Evolutionary conservation across 106 monocot genomes (phyloP).

Genomic region (Agapanthus africanus): DNA sequence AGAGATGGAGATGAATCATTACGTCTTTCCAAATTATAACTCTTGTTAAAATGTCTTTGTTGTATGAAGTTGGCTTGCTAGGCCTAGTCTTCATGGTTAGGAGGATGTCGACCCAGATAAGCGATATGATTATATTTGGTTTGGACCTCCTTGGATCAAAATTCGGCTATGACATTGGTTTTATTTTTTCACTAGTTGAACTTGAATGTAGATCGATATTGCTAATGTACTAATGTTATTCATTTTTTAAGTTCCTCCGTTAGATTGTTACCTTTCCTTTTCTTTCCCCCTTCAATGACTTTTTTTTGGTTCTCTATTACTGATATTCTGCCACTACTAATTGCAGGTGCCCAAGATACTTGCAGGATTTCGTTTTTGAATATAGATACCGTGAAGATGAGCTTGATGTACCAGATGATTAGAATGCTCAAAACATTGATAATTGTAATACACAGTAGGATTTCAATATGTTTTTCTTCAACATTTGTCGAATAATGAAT

Average conservation of each 20-base stretch:
- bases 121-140: not conserved
- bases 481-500: not conserved
- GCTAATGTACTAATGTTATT: not conserved
- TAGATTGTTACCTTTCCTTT: not conserved
- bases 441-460: too few species aligned
- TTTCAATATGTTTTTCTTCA: not conserved
- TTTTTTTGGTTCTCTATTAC: not conserved
- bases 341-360: conserved; percentile 60
- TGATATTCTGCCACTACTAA: not conserved
- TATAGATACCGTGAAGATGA: conserved; percentile 86
- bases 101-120: not conserved
- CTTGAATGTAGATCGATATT: not conserved
- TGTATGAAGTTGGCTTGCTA: not conserved
- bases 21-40: not conserved
- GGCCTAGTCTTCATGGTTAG: not conserved
- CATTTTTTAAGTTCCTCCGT: not conserved
- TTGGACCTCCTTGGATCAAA: not conserved
- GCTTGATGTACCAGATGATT: conserved; percentile 18
- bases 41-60: not conserved
- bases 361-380: conserved; percentile 75
- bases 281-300: not conserved
- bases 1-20: not conserved
- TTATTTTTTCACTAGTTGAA: not conserved
- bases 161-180: not conserved
- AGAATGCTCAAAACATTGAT: not conserved